Percentiles rank a stretch among this genome's conserved stretches.
Evolutionary conservation across 805 yeast species (phyloP).

Genomic region (Dipodascus albidus): DNA sequence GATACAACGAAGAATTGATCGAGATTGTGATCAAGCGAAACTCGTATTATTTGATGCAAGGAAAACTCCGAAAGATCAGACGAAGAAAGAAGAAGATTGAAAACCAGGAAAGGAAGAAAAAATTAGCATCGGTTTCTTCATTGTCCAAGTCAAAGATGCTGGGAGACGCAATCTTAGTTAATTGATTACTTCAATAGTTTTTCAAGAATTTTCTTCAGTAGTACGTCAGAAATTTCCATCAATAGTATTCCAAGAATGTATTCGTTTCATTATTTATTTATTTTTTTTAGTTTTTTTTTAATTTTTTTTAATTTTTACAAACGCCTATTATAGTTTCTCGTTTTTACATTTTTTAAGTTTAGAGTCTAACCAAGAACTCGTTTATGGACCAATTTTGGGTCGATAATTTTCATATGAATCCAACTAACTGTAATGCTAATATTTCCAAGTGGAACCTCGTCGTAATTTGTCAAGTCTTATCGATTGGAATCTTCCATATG

Average conservation of each 20-base stretch:
- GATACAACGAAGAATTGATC: slow-evolving; percentile 41
- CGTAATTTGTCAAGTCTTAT: neutral
- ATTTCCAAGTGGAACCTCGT: neutral
- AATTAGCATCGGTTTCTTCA: neutral
- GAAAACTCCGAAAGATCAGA: slow-evolving; percentile 58
- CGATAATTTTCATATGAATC: neutral
- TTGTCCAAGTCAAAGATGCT: neutral
- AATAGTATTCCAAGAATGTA: too few relatives aligned
- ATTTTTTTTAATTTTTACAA: neutral
- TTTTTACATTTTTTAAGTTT: neutral
- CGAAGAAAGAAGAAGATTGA: slow-evolving; percentile 21
- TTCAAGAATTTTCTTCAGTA: neutral
- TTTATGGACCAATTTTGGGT: neutral
- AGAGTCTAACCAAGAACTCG: neutral
- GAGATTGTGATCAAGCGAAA: slow-evolving; percentile 75
- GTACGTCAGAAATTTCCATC: too few relatives aligned
- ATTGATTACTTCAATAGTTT: neutral
- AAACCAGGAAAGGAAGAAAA: neutral
- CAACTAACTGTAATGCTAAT: neutral
- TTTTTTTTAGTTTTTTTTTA: too few relatives aligned
- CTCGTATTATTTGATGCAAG: slow-evolving; percentile 70
- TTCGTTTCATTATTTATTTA: too few relatives aligned
- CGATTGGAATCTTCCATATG: neutral
- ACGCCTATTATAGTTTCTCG: neutral
- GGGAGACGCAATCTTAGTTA: neutral